phyloP scores from a whole-genome alignment of 345 rosid species.

The Gossypium anomalum region DNA sequence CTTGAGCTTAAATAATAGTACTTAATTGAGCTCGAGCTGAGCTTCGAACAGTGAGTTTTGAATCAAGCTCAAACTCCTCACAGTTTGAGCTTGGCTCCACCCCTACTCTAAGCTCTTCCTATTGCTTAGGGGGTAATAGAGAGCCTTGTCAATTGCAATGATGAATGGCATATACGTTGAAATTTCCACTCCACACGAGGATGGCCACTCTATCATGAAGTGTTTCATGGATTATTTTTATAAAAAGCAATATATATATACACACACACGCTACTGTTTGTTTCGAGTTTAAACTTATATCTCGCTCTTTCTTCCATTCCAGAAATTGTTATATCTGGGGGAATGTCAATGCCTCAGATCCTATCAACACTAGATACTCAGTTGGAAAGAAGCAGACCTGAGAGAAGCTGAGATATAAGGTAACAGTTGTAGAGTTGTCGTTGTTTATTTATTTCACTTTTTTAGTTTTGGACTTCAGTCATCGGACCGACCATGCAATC shows the following conservation, averaged over 20 bases:
- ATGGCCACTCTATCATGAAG: neutral
- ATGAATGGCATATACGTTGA: neutral
- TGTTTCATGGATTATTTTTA: neutral
- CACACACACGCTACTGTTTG: too few species aligned
- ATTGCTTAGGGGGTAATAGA: neutral
- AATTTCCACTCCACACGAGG: neutral
- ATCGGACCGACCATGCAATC: slow-evolving; percentile 8
- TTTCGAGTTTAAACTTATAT: neutral
- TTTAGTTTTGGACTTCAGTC: slow-evolving; percentile 4
- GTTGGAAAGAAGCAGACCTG: slow-evolving; percentile 57
- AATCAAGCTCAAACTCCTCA: neutral
- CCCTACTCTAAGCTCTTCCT: neutral
- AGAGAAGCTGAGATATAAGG: slow-evolving; percentile 48
- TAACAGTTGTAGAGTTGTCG: slow-evolving; percentile 22
- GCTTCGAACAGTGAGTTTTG: neutral
- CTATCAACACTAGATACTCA: slow-evolving; percentile 61
- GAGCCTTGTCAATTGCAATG: neutral
- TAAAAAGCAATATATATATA: neutral
- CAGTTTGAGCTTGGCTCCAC: neutral
- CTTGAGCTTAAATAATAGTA: neutral
- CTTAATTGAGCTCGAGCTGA: neutral
- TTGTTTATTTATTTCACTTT: slow-evolving; percentile 9
- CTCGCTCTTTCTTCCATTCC: slow-evolving; percentile 26
- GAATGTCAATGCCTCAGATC: slow-evolving; percentile 97
- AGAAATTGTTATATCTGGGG: slow-evolving; percentile 97